Evolutionary conservation across 805 yeast species (phyloP), one percentile per base, ranked within the genome.

Genomic region (Wickerhamiella domercqiae): DNA sequence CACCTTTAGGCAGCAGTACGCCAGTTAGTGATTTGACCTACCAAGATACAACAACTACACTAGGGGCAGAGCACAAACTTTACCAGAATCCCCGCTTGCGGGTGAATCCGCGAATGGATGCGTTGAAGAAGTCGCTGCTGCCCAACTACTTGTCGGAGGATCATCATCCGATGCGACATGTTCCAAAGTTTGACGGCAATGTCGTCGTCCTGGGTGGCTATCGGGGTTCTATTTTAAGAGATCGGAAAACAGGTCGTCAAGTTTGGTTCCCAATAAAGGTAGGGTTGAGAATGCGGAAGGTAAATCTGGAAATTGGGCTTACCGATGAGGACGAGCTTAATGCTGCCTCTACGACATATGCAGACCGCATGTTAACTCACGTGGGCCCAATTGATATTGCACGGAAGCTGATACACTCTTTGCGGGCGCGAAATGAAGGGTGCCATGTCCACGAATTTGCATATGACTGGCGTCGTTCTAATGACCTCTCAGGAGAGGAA

Each of bases 401-500:
- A 36, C 67, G 67, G 42, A 68, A 66, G 46, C 59, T 86, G 39
- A 66, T 78, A 35, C 66, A 68, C 34, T 68, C 62, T 46, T 55
- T 86, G 25, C 21, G 16, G 13, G 33, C 16, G 21, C 49, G 49
- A 2, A 29, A 34, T 16, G 49, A 51, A 33, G 71, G 70, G 9
- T 68, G 78, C 3, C 67, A 59, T 13, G 73, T 81, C 4, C 70
- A 71, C 39, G 76, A 78, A 39, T 86, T 76, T 58, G 93, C 94
- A n/a, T 86, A 84, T 55, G 96, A 86, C 60, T 86, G 96, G 96
- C 68, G 96, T 49, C 56, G 84, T 4, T 73, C 86, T 5, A 65
- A 73, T 2, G 79, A 73, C 30, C 54, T 73, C 3, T 59, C 66
- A 15, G 61, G 79, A 9, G 52, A 58, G 5, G 65, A 73, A 43